Percentiles rank a stretch among this genome's conserved stretches.
phyloP scores from a whole-genome alignment of 2,329 filamentous ascomycete genomes.

The Moelleriella libera region DNA sequence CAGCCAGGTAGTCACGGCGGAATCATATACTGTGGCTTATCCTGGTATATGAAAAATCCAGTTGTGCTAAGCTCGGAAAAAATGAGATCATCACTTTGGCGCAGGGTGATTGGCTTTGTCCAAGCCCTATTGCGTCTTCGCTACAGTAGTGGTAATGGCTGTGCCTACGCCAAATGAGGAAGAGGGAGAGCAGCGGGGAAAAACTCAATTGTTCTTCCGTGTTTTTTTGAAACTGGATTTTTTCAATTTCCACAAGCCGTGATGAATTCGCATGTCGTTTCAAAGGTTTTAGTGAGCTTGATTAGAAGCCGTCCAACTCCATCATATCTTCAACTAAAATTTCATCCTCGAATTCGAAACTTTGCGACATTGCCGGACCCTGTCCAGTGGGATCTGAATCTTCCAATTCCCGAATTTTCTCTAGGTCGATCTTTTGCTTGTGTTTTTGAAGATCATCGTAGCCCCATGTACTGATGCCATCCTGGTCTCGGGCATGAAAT shows the following conservation, averaged over 20 bases:
- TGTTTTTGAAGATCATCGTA: constrained; percentile 63
- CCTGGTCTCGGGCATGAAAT: constrained; percentile 68
- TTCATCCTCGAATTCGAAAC: constrained; percentile 38
- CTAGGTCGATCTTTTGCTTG: constrained; percentile 60
- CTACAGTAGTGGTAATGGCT: neutral
- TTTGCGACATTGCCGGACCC: constrained; percentile 12
- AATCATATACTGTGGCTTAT: neutral
- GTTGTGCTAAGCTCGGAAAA: too few relatives aligned
- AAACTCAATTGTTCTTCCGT: too few relatives aligned
- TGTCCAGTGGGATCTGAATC: constrained; percentile 15
- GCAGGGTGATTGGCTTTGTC: too few relatives aligned
- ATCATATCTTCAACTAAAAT: constrained; percentile 41
- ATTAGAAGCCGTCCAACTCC: constrained; percentile 27
- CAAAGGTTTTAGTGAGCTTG: too few relatives aligned
- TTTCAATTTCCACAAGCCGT: neutral
- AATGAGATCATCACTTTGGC: too few relatives aligned
- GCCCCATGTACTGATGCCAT: constrained; percentile 89
- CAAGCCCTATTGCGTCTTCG: neutral
- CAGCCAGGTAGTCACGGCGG: constrained; percentile 1
- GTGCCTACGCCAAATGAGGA: neutral
- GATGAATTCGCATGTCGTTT: too few relatives aligned
- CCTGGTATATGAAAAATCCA: too few relatives aligned
- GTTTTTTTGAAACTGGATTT: neutral
- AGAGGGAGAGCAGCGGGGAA: too few relatives aligned
- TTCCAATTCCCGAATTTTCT: constrained; percentile 50